phyloP scores from a whole-genome alignment of 495 filamentous ascomycete species.

The Penicillium herquei region DNA sequence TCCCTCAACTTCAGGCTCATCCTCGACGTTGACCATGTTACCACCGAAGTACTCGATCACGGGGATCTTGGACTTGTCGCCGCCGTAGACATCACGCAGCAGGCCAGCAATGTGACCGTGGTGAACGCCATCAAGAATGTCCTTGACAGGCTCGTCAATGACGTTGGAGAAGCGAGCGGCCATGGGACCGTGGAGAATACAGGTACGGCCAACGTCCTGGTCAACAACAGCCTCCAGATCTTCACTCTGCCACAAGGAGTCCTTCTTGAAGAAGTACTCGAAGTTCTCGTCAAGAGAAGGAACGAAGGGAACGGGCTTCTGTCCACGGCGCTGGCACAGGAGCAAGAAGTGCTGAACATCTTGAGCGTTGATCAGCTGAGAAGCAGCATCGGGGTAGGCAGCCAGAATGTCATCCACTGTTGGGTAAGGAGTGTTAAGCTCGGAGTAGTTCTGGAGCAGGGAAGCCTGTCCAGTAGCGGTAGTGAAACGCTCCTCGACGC shows the following conservation, averaged over 20 bases:
- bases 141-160: constrained; percentile 88
- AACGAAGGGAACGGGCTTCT: constrained; percentile 97
- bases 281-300: constrained; percentile 92
- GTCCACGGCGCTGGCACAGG: constrained; percentile 86
- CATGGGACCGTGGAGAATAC: constrained; percentile 94
- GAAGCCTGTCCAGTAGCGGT: constrained; percentile 64
- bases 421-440: constrained; percentile 79
- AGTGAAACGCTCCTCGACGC: constrained; percentile 90
- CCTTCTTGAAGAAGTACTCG: constrained; percentile 99
- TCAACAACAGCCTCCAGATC: constrained; percentile 92
- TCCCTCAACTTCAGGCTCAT: constrained; percentile 72
- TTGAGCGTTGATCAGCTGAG: constrained; percentile 93
- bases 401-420: constrained; percentile 75
- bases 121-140: constrained; percentile 90
- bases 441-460: constrained; percentile 78
- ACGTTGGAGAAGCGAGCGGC: constrained; percentile 85
- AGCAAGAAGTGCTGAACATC: constrained; percentile 95
- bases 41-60: constrained; percentile 94
- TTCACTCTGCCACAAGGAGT: constrained; percentile 99
- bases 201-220: constrained; percentile 91
- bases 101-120: constrained; percentile 77
- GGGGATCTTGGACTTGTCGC: constrained; percentile 71
- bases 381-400: constrained; percentile 79
- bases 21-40: constrained; percentile 54
- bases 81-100: constrained; percentile 74